Percentiles rank a stretch among this genome's conserved stretches.
These are phyloP conservation scores for Geopyxis carbonaria DNA, from an alignment of 495 filamentous ascomycete genomes.

Conservation along the genomic window DNA sequence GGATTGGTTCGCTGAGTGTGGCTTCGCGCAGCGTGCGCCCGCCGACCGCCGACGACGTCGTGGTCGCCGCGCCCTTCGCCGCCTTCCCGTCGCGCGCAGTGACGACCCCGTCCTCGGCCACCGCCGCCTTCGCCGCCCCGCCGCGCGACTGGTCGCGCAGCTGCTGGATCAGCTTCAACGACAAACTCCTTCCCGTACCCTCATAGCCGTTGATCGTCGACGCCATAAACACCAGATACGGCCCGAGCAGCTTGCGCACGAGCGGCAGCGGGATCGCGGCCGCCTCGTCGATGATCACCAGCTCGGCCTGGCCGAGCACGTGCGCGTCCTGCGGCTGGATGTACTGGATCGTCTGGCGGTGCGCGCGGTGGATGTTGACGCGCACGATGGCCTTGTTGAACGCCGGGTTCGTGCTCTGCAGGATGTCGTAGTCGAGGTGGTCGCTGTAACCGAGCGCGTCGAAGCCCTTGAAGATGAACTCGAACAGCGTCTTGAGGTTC, in stretches of 20 bases:
- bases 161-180: constrained; percentile 93
- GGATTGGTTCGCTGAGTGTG: constrained; percentile 79
- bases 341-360: constrained; percentile 97
- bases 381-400: constrained; percentile 98
- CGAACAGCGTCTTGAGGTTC: constrained; percentile 95
- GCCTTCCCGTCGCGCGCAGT: constrained; percentile 57
- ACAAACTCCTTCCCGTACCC: constrained; percentile 87
- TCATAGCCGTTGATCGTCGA: constrained; percentile 99
- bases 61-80: constrained; percentile 42
- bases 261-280: constrained; percentile 89
- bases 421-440: constrained; percentile 91
- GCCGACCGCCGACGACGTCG: constrained; percentile 30
- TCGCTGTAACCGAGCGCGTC: constrained; percentile 85
- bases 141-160: constrained; percentile 79
- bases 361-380: constrained; percentile 87
- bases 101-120: constrained; percentile 43
- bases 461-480: constrained; percentile 97
- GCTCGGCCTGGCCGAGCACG: constrained; percentile 83
- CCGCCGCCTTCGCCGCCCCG: constrained; percentile 35
- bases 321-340: constrained; percentile 93
- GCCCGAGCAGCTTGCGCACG: constrained; percentile 85
- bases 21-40: constrained; percentile 81
- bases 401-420: constrained; percentile 94
- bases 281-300: constrained; percentile 94
- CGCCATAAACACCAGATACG: constrained; percentile 98